Evolutionary conservation across 805 yeast species (phyloP), one percentile per base, ranked within the genome.

Genomic region (Kazachstania bromeliacearum): DNA sequence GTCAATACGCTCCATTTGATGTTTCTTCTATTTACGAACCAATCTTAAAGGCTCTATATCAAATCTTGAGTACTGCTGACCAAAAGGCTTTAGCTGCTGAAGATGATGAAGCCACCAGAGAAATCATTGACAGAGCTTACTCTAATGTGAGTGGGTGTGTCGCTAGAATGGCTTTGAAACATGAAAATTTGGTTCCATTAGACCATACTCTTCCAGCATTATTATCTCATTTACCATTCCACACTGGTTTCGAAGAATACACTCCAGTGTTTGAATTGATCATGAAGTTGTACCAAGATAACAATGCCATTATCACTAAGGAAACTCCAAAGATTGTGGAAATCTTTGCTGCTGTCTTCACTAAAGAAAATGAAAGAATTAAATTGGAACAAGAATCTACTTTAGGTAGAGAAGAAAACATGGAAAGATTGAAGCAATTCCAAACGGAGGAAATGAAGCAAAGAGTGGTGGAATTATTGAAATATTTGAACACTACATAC

Each of bases 71-170:
- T 61, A 81, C 80, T 59, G 87, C 85, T 42, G 85, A 83, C 59
- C 77, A 73, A 60, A 82, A 81, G 63, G 79, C 75, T 38, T 48
- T 66, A 15, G 48, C 57, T 33, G 59, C 56, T 31, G 72, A 63
- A 37, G 75, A 67, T 38, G 85, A 78, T 51, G 94, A 80, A 46
- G 89, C 82, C 59, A 70, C 84, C 23, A 73, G 72, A 52, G 95
- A 85, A 46, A 80, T 76, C 41, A 73, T 84, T 49, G 79, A 79
- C 63, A 73, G 95, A 66, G 77, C 94, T 5, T 76, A 75, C 48
- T 96, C 97, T 41, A 92, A 92, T 60, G 95, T 95, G 4, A 81
- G 92, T 60, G 98, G 98, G 30, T 92, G 97, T 72, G 95, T 88
- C 39, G 88, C 95, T 13, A 77, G 98, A 63, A 71, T 92, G 83